Percentiles rank a stretch among this genome's conserved stretches.
phyloP scores from a whole-genome alignment of 2,329 filamentous ascomycete species.

The Mariannaea elegans region DNA sequence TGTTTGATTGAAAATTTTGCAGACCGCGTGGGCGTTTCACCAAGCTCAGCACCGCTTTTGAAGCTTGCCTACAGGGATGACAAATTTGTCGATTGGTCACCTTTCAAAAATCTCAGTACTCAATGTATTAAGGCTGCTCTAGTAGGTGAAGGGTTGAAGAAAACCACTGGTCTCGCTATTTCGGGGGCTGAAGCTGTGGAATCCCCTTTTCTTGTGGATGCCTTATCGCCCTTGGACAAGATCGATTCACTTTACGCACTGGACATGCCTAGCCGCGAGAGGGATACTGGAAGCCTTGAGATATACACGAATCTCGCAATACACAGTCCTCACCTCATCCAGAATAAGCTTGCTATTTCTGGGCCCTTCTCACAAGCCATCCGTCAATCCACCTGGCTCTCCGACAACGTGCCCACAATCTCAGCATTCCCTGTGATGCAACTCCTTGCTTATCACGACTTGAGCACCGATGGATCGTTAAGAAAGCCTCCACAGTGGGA shows the following conservation, averaged over 20 bases:
- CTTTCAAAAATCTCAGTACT: not conserved
- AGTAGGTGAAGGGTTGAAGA: not conserved
- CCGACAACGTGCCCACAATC: not conserved
- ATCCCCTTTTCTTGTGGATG: not conserved
- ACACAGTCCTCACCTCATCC: not conserved
- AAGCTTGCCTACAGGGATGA: constrained; percentile 5
- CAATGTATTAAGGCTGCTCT: not conserved
- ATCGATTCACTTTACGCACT: constrained; percentile 12
- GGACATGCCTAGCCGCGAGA: not conserved
- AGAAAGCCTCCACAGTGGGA: not conserved
- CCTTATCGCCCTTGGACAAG: constrained; percentile 1
- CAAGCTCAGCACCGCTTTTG: not conserved
- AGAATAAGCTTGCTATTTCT: constrained; percentile 15
- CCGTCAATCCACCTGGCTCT: constrained; percentile 2
- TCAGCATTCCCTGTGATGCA: constrained; percentile 9
- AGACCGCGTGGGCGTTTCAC: not conserved
- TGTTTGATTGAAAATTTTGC: not conserved
- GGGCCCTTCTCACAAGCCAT: constrained; percentile 8
- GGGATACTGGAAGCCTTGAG: not conserved
- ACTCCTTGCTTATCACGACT: constrained; percentile 7
- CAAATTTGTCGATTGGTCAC: not conserved
- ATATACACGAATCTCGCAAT: constrained; percentile 2
- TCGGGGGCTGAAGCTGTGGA: not conserved
- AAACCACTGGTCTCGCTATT: not conserved
- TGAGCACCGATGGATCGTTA: not conserved